These are phyloP conservation scores for Selenicereus undatus DNA, from an alignment of 148 eudicot species.

Conservation along the genomic window DNA sequence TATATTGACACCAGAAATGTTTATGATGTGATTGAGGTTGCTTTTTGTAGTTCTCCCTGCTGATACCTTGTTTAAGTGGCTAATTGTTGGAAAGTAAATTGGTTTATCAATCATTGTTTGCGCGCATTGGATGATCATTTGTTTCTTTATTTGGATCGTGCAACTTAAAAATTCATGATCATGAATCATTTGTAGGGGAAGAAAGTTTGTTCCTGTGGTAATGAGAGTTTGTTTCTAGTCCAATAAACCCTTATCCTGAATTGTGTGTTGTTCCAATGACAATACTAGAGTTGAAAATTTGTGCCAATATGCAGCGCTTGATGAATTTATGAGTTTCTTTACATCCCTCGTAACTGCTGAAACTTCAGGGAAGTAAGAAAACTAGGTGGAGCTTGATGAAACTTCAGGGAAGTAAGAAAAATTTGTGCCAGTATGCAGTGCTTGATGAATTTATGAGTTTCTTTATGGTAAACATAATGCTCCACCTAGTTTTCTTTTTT, in stretches of 20 bases:
- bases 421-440: too few relatives aligned
- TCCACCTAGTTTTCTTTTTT: too few relatives aligned
- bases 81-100: not conserved
- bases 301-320: not conserved
- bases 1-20: not conserved
- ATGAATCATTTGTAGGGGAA: not conserved
- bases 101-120: not conserved
- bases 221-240: not conserved
- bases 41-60: not conserved
- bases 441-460: too few relatives aligned
- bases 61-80: not conserved
- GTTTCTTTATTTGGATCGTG: not conserved
- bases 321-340: not conserved
- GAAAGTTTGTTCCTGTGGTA: not conserved
- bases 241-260: not conserved
- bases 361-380: not conserved
- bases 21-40: not conserved
- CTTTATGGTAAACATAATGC: too few relatives aligned
- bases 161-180: not conserved
- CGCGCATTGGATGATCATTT: not conserved
- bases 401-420: too few relatives aligned
- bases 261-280: not conserved
- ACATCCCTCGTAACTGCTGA: not conserved
- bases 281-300: not conserved
- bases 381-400: too few relatives aligned